Base-by-base conservation (phyloP, 2,329 filamentous ascomycete genomes). In the Trichoderma sp. region DNA sequence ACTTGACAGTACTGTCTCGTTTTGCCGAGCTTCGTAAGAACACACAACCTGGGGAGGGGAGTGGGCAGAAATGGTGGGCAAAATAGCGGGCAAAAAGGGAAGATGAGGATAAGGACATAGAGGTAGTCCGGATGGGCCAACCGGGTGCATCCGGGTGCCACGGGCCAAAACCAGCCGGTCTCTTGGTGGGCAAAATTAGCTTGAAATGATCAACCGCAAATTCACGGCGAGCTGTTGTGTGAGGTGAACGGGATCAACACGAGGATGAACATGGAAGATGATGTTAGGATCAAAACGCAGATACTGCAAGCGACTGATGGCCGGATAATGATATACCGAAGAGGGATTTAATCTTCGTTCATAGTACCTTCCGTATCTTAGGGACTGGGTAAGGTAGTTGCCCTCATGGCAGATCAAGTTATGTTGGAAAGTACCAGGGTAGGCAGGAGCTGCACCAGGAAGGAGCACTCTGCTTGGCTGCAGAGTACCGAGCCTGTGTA, bases 161-260 rank as follows among this genome's bases (percentile, higher is more conserved):
- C 41, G 59, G 68, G 68, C 38, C 35, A 71, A 6, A 16, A 16
- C 29, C 31, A n/a, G 64, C 67, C 53, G 56, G 35, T 24, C 27
- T 53, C 65, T 50, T 50, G n/a, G 68, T 35, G 68, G 68, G 68
- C 68, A 63, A 72, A 72, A 63, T 68, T 59, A n/a, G 65, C 29
- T 72, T 45, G 27, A 45, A 63, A 63, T 53, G 38, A 63, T 29
- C 67, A 41, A 56, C 53, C 53, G 31, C 33, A 27, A 71, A 29
- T 41, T 14, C 9, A 71, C 50, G 41, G 33, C 33, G 24, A 29
- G 67, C 24, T 9, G 21, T 18, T 41, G 11, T 24, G 18, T n/a
- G 33, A 60, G 12, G 67, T 35, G 29, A 63, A 63, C 14, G 31
- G 14, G 12, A 59, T 59, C 60, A 33, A 33, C 29, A 63, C n/a